Base-by-base conservation (phyloP, 1,284 basidiomycete genomes). In the Trametes versicolor region DNA sequence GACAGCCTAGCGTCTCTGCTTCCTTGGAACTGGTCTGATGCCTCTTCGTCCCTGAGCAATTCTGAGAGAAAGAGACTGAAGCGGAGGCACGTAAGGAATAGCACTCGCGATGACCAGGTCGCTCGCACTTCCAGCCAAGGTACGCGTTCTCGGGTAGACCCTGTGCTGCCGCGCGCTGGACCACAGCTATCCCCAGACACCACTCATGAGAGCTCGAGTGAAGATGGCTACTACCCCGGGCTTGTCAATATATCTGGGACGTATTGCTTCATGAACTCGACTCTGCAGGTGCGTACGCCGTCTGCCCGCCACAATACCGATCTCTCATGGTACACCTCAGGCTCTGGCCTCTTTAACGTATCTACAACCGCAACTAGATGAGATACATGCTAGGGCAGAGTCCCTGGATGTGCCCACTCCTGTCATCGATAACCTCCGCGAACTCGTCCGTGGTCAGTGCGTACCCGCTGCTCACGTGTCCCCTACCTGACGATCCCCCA, bases 231-330 rank as follows among this genome's bases (percentile, higher is more conserved):
- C 72, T 97, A 93, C 78, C 91, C 94, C 6, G 96, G 95, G 1
- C 88, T 97, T 61, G 91, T 96, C 72, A 97, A 98, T 74, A 90
- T 96, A 41, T 95, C 93, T n/a, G 95, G 96, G 10, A 96, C 94
- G 57, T 93, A 97, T 68, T 97, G 96, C 75, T 98, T 97, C 81
- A 93, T 97, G 89, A 96, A 98, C 76, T 94, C 95, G 15, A 96
- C 95, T 4, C 80, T 97, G 12, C 95, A 97, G 86, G 95, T 93
- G 68, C 67, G 82, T 25, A 13, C 59, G 59, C 53, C 32, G 9
- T 32, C 8, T 50, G 19, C 17, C 2, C 48, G 39, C 27, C n/a
- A 47, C 48, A 36, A 47, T 25, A n/a, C 34, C 23, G 7, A 37
- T 15, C 54, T 60, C 58, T 63, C 43, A 65, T n/a, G 39, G 13